phyloP scores from a whole-genome alignment of 225 moss, liverwort and hornwort genomes.

The Straminergon stramineum region DNA sequence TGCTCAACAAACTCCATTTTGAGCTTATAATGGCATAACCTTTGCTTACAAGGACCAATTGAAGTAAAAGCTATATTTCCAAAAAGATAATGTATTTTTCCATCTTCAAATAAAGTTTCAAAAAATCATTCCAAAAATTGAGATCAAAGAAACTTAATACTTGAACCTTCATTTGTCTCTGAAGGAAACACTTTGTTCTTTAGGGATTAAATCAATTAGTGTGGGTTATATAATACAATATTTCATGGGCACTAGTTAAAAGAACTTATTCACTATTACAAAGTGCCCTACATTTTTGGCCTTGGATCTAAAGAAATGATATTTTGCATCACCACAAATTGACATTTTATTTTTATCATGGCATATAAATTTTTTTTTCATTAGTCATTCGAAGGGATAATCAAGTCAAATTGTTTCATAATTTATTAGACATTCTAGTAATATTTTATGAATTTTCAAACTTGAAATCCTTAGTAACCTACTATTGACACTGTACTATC shows the following conservation, averaged over 20 bases:
- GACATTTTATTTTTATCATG: accelerated
- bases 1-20: neutral
- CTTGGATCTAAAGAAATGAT: neutral
- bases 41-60: neutral
- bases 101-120: too few species aligned
- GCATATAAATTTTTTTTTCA: neutral
- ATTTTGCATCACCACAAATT: neutral
- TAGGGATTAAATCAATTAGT: neutral
- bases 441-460: neutral
- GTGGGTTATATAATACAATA: neutral
- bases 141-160: too few species aligned
- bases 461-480: neutral
- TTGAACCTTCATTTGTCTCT: neutral
- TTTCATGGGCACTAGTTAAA: neutral
- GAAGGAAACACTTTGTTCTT: accelerated
- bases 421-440: too few species aligned
- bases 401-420: neutral
- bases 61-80: neutral
- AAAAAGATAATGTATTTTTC: too few species aligned
- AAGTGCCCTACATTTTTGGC: too few species aligned
- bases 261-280: neutral
- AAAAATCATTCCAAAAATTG: too few species aligned
- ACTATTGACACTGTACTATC: neutral
- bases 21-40: neutral
- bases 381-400: neutral